Evolutionary conservation across 495 filamentous ascomycete species (phyloP).

Genomic region (Xylona heveae): DNA sequence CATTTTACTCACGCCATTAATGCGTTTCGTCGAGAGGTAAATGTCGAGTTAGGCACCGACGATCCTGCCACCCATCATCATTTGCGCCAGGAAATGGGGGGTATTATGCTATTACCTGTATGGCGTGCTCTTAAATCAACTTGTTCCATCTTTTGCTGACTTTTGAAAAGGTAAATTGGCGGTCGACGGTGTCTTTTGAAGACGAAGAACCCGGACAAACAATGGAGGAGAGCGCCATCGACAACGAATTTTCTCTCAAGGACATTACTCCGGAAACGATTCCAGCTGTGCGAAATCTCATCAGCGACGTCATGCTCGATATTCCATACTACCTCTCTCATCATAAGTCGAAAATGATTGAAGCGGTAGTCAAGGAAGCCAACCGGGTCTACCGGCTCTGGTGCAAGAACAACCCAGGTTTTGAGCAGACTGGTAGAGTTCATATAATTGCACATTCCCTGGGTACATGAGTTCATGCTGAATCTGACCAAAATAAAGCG

Average conservation of each 20-base stretch:
- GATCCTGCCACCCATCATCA: constrained; percentile 51
- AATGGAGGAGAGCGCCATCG: constrained; percentile 22
- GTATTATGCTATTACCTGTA: constrained; percentile 54
- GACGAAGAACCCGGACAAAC: constrained; percentile 33
- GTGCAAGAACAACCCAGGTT: constrained; percentile 80
- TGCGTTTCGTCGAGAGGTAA: constrained; percentile 64
- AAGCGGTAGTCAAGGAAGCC: constrained; percentile 73
- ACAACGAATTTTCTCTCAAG: constrained; percentile 53
- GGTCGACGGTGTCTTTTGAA: constrained; percentile 65
- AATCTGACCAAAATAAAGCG: too few relatives aligned
- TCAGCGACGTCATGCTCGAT: constrained; percentile 94
- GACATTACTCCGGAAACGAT: constrained; percentile 88
- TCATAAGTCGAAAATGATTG: constrained; percentile 86
- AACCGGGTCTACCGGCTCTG: constrained; percentile 86
- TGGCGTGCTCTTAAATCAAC: background rate
- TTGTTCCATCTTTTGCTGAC: constrained; percentile 7
- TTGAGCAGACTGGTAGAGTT: constrained; percentile 59
- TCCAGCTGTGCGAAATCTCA: constrained; percentile 69
- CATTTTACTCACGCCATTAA: constrained; percentile 95
- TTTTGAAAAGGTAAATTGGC: constrained; percentile 44
- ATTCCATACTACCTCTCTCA: constrained; percentile 93
- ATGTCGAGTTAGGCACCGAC: constrained; percentile 58
- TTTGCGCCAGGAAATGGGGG: constrained; percentile 46
- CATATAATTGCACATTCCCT: constrained; percentile 88
- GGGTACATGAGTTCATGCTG: too few relatives aligned